Evolutionary conservation across 2,329 filamentous ascomycete genomes (phyloP).

Genomic region (Xylariales sp.): DNA sequence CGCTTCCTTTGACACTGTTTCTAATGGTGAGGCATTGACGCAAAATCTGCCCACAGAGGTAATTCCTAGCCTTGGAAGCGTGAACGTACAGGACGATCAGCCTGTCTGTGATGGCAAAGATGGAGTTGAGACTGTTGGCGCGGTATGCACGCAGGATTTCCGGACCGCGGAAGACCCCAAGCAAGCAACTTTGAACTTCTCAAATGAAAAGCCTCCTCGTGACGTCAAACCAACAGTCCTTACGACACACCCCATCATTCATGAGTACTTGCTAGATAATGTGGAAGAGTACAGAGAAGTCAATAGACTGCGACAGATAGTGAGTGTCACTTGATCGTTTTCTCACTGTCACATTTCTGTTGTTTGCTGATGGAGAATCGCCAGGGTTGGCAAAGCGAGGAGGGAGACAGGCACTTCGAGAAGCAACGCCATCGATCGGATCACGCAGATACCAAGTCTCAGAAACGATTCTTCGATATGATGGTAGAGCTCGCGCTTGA

Average conservation of each 20-base stretch:
- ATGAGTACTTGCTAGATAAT: slow-evolving; percentile 2
- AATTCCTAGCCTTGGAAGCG: no score
- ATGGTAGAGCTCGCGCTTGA: slow-evolving; percentile 40
- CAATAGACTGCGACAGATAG: background rate
- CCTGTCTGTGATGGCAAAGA: no score
- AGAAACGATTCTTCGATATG: slow-evolving; percentile 32
- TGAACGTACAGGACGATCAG: no score
- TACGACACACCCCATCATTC: slow-evolving; percentile 5
- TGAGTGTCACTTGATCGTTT: background rate
- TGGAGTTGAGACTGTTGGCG: no score
- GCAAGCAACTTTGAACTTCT: no score
- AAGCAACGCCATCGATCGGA: slow-evolving; percentile 34
- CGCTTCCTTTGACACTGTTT: no score
- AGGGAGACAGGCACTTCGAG: slow-evolving; percentile 38
- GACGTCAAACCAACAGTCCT: background rate
- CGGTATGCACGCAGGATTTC: no score
- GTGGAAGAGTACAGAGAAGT: background rate
- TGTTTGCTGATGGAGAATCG: no score
- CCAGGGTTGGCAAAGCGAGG: slow-evolving; percentile 40
- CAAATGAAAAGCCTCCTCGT: no score
- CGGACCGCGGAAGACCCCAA: no score
- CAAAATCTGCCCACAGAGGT: no score
- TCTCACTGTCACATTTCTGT: background rate
- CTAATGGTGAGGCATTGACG: no score
- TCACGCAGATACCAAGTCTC: slow-evolving; percentile 16